A percentile compares a stretch with the other conserved stretches of the same genome.
Conservation (phyloP, 345 rosid species). For the Viola odorata region DNA sequence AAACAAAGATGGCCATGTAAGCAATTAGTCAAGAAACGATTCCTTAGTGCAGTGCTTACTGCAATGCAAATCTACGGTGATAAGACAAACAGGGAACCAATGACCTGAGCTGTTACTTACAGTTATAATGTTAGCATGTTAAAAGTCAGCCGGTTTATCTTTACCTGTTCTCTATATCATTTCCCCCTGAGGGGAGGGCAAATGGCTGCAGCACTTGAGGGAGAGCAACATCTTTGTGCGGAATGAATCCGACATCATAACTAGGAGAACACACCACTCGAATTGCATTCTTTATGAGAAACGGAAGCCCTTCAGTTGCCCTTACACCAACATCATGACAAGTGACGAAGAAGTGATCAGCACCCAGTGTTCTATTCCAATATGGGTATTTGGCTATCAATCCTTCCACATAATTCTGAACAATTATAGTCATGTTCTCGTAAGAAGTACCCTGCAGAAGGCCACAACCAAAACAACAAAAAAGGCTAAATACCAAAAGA, state of each 20-base stretch:
- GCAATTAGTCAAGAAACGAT: not conserved
- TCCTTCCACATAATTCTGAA: constrained; percentile 62
- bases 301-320: constrained; percentile 77
- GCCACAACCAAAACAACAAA: not conserved
- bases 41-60: not conserved
- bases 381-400: constrained; percentile 71
- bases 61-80: not conserved
- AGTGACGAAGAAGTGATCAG: constrained; percentile 95
- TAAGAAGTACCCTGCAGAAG: constrained; percentile 79
- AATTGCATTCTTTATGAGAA: constrained; percentile 81
- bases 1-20: not conserved
- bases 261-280: constrained; percentile 96
- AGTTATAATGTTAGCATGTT: not conserved
- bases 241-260: constrained; percentile 88
- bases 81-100: not conserved
- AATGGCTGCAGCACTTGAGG: constrained; percentile 95
- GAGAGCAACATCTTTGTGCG: constrained; percentile 93
- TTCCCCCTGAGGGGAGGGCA: constrained; percentile 89
- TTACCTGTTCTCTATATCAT: constrained; percentile 75
- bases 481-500: not conserved
- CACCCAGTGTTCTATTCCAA: constrained; percentile 95
- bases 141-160: not conserved
- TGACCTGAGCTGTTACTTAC: not conserved
- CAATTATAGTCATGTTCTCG: constrained; percentile 88
- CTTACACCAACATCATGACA: constrained; percentile 96